These are phyloP conservation scores for Cytospora paraplurivora DNA, from an alignment of 2,329 filamentous ascomycete genomes.

Conservation along the genomic window DNA sequence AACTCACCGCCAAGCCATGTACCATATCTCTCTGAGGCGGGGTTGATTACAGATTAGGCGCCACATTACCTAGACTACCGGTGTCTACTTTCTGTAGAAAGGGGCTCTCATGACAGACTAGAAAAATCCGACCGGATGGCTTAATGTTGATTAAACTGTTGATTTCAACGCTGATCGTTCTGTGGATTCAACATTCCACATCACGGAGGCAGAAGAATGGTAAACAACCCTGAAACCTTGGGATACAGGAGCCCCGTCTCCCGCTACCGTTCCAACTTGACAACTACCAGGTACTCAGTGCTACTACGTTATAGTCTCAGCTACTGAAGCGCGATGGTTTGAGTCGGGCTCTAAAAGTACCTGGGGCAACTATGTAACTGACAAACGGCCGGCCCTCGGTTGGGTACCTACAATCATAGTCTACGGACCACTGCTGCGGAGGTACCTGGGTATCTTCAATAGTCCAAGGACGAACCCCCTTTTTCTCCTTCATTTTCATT, in stretches of 20 bases:
- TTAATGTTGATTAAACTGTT: neutral
- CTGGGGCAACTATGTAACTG: conserved; percentile 8
- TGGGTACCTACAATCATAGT: conserved; percentile 4
- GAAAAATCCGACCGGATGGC: neutral
- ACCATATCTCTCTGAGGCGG: neutral
- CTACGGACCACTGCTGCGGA: conserved; percentile 7
- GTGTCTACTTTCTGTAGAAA: neutral
- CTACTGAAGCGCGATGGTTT: conserved; percentile 18
- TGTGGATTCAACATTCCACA: neutral
- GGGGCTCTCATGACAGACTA: neutral
- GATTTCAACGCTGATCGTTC: neutral
- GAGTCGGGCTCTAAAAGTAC: neutral
- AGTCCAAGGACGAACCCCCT: conserved; percentile 1
- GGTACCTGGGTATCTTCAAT: conserved; percentile 8
- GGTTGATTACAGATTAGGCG: neutral
- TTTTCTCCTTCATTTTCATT: neutral
- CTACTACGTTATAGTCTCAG: neutral
- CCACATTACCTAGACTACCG: neutral
- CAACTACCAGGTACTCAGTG: no score
- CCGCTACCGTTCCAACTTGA: neutral
- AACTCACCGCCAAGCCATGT: neutral
- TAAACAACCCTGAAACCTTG: neutral
- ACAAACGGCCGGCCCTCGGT: conserved; percentile 22
- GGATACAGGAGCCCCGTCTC: neutral
- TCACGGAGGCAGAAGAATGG: neutral